These are phyloP conservation scores for Plasmodium relictum DNA, from an alignment of 169 alveolate genomes.

Conservation along the genomic window DNA sequence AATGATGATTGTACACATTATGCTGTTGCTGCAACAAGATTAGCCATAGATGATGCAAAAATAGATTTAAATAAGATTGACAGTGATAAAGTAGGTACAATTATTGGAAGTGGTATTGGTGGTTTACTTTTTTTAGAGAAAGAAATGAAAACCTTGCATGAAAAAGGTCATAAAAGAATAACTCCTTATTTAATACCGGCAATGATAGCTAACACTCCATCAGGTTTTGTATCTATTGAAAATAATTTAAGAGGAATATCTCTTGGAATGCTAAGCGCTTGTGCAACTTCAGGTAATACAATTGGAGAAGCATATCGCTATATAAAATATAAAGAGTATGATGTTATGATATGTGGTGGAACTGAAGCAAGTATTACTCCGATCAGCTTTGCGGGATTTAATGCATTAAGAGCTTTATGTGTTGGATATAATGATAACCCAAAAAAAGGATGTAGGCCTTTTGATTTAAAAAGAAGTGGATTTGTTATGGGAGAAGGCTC, in stretches of 20 bases:
- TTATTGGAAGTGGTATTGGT: conserved; percentile 86
- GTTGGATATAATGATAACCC: conserved; percentile 88
- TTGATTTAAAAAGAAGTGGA: conserved; percentile 91
- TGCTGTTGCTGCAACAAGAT: conserved; percentile 84
- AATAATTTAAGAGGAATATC: conserved; percentile 81
- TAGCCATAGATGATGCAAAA: conserved; percentile 85
- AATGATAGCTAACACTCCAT: conserved; percentile 86
- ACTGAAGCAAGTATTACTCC: conserved; percentile 89
- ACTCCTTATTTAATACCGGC: conserved; percentile 85
- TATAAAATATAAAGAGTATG: conserved; percentile 87
- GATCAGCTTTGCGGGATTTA: conserved; percentile 84
- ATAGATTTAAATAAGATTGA: conserved; percentile 57
- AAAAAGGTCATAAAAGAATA: conserved; percentile 79
- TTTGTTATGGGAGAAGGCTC: conserved; percentile 93
- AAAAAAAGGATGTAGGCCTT: conserved; percentile 90
- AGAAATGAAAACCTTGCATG: conserved; percentile 77
- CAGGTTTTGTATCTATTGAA: conserved; percentile 84
- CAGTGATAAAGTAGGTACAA: conserved; percentile 78
- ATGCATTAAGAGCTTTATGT: conserved; percentile 87
- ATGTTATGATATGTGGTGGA: conserved; percentile 90
- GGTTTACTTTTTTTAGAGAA: conserved; percentile 79
- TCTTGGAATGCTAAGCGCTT: conserved; percentile 85
- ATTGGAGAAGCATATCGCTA: conserved; percentile 87
- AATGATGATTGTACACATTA: conserved; percentile 83
- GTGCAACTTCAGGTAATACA: conserved; percentile 90